Base-by-base conservation (phyloP, 2,329 filamentous ascomycete species). In the Sporothrix globosa region DNA sequence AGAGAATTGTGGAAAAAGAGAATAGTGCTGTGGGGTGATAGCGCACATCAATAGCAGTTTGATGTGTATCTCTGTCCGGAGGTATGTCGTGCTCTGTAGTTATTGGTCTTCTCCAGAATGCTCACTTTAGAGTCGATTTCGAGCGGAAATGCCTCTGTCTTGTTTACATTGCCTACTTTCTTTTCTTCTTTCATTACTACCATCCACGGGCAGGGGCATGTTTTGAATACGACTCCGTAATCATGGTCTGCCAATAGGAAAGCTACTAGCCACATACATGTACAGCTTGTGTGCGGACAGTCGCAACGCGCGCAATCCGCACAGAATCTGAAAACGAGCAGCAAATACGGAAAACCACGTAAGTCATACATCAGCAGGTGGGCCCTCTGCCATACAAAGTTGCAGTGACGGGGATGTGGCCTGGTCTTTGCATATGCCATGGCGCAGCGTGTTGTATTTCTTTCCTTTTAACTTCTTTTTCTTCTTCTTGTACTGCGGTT, bases 391-490 rank as follows among this genome's bases (percentile, higher is more conserved):
- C 39, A 46, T 27, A 39, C 58, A n/a, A 9, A 39, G 58, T 19
- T 63, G 58, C 58, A 63, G 39, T 27, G 58, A 46, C 58, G 58
- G 39, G 58, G 39, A 34, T 63, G 58, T 46, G 34, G 58, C 58
- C 58, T 63, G 13, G 58, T 44, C 58, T 46, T 46, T 61, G 56
- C 58, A 63, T 63, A 63, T 63, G 58, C 58, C 27, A 58, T 58
- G 58, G 58, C 58, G 39, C 58, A 63, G 58, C 11, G 14, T 1
- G 4, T 30, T 30, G 24, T 24, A 9, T 27, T 44, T 19, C 44
- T 21, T 21, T 46, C 21, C 19, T 17, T 34, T 58, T 6, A 10
- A n/a, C 21, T 11, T 44, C 2, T 6, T 41, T 63, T 63, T 14
- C n/a, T 1, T 21, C 10, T 11, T n/a, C 30, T 21, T 41, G 19